Evolutionary conservation across 768 basidiomycete species (phyloP).

Genomic region (Cantharellus cinnabarinus): DNA sequence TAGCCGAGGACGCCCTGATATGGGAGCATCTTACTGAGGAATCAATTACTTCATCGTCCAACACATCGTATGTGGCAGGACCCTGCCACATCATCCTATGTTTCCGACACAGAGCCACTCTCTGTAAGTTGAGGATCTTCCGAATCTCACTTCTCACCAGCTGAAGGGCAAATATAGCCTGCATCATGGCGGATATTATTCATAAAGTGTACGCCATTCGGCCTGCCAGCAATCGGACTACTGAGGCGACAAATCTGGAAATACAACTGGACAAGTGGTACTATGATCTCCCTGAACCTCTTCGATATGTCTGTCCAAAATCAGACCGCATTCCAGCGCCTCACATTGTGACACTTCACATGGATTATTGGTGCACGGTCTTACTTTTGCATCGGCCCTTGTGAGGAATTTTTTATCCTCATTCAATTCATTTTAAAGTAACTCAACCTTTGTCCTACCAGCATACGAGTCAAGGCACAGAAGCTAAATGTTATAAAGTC

Average conservation of each 20-base stretch:
- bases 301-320: constrained; percentile 11
- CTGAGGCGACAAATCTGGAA: constrained; percentile 11
- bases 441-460: neutral
- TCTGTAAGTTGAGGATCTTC: neutral
- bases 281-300: constrained; percentile 12
- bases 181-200: constrained; percentile 10
- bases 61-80: neutral
- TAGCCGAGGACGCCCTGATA: constrained; percentile 15
- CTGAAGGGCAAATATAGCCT: neutral
- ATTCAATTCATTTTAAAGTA: neutral
- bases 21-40: constrained; percentile 9
- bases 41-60: neutral
- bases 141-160: neutral
- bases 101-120: constrained; percentile 5
- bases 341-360: constrained; percentile 13
- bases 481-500: neutral
- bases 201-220: constrained; percentile 14
- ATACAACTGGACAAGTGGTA: constrained; percentile 16
- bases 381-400: constrained; percentile 17
- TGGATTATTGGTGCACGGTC: constrained; percentile 15
- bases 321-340: constrained; percentile 12
- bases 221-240: constrained; percentile 11
- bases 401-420: constrained; percentile 4
- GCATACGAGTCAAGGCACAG: constrained; percentile 8
- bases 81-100: constrained; percentile 10